Base-by-base conservation (phyloP, 2,329 filamentous ascomycete genomes). In the Ilyonectria mors-panacis region DNA sequence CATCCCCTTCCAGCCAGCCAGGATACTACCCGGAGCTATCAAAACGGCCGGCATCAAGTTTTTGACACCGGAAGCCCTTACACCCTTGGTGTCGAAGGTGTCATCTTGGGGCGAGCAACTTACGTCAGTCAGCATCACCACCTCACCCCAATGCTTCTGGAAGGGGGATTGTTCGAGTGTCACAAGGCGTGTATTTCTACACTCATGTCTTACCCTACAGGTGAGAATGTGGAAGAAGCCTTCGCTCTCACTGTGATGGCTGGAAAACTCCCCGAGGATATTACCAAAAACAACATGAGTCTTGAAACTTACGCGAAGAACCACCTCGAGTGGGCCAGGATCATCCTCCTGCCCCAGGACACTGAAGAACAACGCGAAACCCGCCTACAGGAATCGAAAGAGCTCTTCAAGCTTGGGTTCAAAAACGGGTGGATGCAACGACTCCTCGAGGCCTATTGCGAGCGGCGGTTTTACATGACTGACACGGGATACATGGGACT, bases 401-500 rank as follows among this genome's bases (percentile, higher is more conserved):
- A 44, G 15, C 61, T 59, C 1, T 59, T 63, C 8, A 45, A 58
- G 19, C 26, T 67, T 4, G 70, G 70, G 1, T 35, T 73, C 1
- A 51, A 64, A 6, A 51, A 57, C 39, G 8, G 33, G 15, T 73
- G 65, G 68, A 9, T 63, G 2, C 7, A 60, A 15, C 21, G 15
- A 9, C 23, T 73, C 0, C 12, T 69, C 3, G 8, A 35, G 1
- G 51, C 70, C 1, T 73, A 71, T 28, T 72, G 70, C 21, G 68
- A 73, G 23, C 37, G 70, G 4, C 59, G 66, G 5, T 65, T 73
- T 45, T 68, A 67, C 12, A 33, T 69, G 19, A 67, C 63, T 0
- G 65, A 72, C 12, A 64, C 56, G 15, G 68, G 70, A 0, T 53
- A 72, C n/a, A 72, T 72, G 68, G 70, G 70, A 2, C 21, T 73